Percentiles rank a stretch among this genome's conserved stretches.
Conservation (phyloP, 1,284 basidiomycete genomes). For the Inonotus obliquus region DNA sequence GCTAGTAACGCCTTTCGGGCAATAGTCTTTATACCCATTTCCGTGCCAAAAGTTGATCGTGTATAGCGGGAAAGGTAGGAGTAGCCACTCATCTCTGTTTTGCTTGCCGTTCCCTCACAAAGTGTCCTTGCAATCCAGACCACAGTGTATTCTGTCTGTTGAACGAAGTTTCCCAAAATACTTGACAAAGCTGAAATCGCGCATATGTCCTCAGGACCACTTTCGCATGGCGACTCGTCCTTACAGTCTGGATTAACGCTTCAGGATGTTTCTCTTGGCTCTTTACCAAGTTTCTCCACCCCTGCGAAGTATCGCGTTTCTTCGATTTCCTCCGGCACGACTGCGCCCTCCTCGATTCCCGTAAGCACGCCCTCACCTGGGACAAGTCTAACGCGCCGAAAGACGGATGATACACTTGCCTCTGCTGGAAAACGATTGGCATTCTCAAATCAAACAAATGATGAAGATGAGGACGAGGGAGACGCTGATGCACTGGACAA, state of each 20-base stretch:
- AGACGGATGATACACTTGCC: slow-evolving; percentile 28
- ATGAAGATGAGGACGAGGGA: slow-evolving; percentile 36
- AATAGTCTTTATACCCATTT: too few relatives aligned
- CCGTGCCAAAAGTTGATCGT: too few relatives aligned
- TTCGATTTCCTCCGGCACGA: slow-evolving; percentile 47
- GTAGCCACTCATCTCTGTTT: not conserved
- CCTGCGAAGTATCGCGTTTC: slow-evolving; percentile 48
- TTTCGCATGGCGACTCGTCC: slow-evolving; percentile 32
- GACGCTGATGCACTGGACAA: slow-evolving; percentile 43
- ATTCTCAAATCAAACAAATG: slow-evolving; percentile 25
- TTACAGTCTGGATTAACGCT: slow-evolving; percentile 41
- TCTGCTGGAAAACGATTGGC: slow-evolving; percentile 28
- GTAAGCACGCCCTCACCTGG: slow-evolving; percentile 50
- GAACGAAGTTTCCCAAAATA: too few relatives aligned
- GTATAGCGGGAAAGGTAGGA: too few relatives aligned
- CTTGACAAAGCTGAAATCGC: not conserved
- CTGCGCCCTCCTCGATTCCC: slow-evolving; percentile 50
- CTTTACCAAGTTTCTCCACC: slow-evolving; percentile 53
- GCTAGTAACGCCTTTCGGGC: too few relatives aligned
- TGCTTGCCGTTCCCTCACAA: too few relatives aligned
- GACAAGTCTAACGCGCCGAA: slow-evolving; percentile 26
- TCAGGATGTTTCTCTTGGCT: slow-evolving; percentile 61
- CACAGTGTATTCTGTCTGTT: too few relatives aligned
- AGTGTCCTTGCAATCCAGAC: not conserved
- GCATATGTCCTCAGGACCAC: slow-evolving; percentile 23